These are phyloP conservation scores for Colletotrichum lupini DNA, from an alignment of 2,329 filamentous ascomycete genomes.

Conservation along the genomic window DNA sequence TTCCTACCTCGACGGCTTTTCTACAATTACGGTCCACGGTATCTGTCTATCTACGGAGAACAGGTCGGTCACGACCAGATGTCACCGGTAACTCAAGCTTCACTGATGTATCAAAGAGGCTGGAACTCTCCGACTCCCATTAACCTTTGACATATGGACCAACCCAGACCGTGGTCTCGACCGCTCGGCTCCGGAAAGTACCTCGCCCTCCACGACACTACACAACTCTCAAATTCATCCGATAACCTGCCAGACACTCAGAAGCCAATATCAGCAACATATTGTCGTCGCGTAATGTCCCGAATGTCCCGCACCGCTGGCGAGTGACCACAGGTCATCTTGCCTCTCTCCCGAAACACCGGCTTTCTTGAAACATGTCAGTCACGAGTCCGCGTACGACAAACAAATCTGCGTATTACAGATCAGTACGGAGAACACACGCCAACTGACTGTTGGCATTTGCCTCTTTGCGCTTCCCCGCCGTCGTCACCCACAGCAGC, in stretches of 20 bases:
- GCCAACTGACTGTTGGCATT: background rate
- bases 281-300: background rate
- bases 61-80: no score
- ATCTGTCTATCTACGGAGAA: no score
- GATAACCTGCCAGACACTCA: background rate
- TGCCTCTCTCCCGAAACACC: slow-evolving; percentile 21
- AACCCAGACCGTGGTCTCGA: background rate
- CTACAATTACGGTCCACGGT: no score
- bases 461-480: background rate
- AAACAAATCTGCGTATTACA: background rate
- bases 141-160: background rate
- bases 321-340: background rate
- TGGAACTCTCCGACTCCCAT: background rate
- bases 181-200: background rate
- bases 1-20: background rate
- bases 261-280: background rate
- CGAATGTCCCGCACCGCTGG: background rate
- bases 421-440: background rate
- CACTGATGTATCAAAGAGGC: background rate
- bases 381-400: background rate
- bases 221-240: background rate
- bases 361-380: slow-evolving; percentile 10
- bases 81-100: no score
- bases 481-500: background rate
- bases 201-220: background rate